These are phyloP conservation scores for Talaromyces sp. DNA, from an alignment of 2,329 filamentous ascomycete genomes.

Conservation along the genomic window DNA sequence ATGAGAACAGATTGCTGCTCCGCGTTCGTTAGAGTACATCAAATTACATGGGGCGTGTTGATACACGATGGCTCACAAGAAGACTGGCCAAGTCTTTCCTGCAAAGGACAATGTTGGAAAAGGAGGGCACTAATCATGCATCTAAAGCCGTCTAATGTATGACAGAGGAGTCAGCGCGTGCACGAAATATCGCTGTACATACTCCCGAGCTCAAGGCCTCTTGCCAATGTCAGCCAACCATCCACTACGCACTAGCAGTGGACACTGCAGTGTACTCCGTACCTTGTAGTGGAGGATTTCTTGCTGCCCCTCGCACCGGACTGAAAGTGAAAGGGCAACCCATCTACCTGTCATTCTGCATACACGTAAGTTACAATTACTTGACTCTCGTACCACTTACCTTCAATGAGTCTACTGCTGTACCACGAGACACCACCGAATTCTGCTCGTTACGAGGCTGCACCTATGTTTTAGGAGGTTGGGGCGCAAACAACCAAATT, in stretches of 20 bases:
- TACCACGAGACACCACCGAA: neutral
- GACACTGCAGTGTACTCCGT: neutral
- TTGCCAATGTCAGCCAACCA: conserved; percentile 12
- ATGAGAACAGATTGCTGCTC: neutral
- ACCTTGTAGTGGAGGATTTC: neutral
- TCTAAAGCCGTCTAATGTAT: conserved; percentile 12
- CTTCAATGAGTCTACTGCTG: neutral
- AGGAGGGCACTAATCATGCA: conserved; percentile 9
- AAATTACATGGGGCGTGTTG: neutral
- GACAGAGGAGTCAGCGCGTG: conserved; percentile 15
- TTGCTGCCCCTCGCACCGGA: conserved; percentile 1
- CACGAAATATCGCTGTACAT: conserved; percentile 10
- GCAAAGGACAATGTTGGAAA: neutral
- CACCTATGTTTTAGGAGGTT: neutral
- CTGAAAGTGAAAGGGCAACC: conserved; percentile 1
- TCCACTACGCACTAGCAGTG: neutral
- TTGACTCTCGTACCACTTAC: neutral
- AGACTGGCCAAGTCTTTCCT: neutral
- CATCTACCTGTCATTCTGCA: neutral
- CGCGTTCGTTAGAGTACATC: neutral
- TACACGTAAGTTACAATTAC: neutral
- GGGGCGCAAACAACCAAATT: neutral
- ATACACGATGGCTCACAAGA: neutral
- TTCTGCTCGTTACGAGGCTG: neutral
- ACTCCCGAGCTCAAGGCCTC: conserved; percentile 9